Conservation (phyloP, 2,329 filamentous ascomycete genomes). For the Pseudogymnoascus sp. region DNA sequence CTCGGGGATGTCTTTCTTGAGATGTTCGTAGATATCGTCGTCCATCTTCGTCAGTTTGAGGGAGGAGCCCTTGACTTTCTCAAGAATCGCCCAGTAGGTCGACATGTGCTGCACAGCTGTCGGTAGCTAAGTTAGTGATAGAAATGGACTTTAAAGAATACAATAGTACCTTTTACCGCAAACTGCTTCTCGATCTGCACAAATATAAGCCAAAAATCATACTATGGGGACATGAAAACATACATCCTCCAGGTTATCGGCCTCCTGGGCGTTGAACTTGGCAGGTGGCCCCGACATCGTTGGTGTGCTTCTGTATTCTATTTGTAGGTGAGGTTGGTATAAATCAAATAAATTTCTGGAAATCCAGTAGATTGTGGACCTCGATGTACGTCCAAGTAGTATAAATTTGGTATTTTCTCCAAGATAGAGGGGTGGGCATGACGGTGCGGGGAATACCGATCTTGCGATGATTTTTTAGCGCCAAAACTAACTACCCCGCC, state of each 20-base stretch:
- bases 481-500: background rate
- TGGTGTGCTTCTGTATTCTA: background rate
- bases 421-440: background rate
- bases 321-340: background rate
- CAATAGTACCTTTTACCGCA: conserved; percentile 72
- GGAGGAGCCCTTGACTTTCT: conserved; percentile 80
- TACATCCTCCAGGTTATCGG: conserved; percentile 63
- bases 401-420: background rate
- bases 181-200: conserved; percentile 96
- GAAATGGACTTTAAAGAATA: background rate
- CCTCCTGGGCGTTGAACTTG: conserved; percentile 50
- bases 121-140: background rate
- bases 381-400: background rate
- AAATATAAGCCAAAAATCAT: conserved; percentile 15
- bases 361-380: background rate
- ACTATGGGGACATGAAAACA: conserved; percentile 27
- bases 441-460: conserved; percentile 7
- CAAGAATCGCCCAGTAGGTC: conserved; percentile 94
- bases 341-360: background rate
- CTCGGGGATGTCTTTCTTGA: conserved; percentile 82
- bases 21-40: conserved; percentile 87
- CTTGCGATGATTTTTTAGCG: conserved; percentile 4
- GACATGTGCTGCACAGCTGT: conserved; percentile 85
- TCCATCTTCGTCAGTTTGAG: conserved; percentile 90
- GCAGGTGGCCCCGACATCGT: conserved; percentile 21